A percentile compares a stretch with the other conserved stretches of the same genome.
Conservation (phyloP, 2,329 filamentous ascomycete genomes). For the Stagonosporopsis rhizophila region DNA sequence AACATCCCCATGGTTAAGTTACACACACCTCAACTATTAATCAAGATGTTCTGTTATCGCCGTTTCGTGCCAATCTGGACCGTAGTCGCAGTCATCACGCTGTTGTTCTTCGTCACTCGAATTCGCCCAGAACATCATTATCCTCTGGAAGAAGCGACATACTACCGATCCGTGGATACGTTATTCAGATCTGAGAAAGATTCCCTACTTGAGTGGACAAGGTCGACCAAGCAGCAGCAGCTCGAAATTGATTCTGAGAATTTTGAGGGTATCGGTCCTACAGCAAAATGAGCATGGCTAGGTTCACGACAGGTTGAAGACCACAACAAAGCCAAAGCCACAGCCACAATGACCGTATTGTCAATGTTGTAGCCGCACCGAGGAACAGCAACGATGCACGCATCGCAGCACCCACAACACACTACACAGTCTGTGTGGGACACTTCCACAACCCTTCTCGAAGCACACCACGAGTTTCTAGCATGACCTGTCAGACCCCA, state of each 20-base stretch:
- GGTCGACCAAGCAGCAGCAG: slow-evolving; percentile 7
- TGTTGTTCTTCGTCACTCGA: slow-evolving; percentile 12
- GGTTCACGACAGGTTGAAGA: background rate
- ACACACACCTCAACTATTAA: background rate
- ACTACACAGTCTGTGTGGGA: background rate
- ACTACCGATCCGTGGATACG: slow-evolving; percentile 17
- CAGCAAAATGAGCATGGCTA: slow-evolving; percentile 3
- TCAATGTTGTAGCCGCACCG: background rate
- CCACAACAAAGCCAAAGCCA: background rate
- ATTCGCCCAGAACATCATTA: slow-evolving; percentile 10
- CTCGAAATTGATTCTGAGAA: background rate
- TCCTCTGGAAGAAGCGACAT: slow-evolving; percentile 8
- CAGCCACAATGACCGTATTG: background rate
- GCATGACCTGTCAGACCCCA: background rate
- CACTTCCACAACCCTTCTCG: slow-evolving; percentile 9
- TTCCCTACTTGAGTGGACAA: slow-evolving; percentile 13
- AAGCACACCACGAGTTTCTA: slow-evolving; percentile 1
- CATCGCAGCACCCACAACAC: background rate
- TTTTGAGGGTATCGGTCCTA: slow-evolving; percentile 4
- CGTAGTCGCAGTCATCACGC: slow-evolving; percentile 9
- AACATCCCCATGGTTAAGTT: background rate
- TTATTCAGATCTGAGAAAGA: slow-evolving; percentile 17
- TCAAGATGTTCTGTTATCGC: slow-evolving; percentile 15
- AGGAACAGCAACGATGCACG: background rate
- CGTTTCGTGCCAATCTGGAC: slow-evolving; percentile 18